Evolutionary conservation across 1,139 yeast species (phyloP).

Genomic region (Kodamaea alishanica): DNA sequence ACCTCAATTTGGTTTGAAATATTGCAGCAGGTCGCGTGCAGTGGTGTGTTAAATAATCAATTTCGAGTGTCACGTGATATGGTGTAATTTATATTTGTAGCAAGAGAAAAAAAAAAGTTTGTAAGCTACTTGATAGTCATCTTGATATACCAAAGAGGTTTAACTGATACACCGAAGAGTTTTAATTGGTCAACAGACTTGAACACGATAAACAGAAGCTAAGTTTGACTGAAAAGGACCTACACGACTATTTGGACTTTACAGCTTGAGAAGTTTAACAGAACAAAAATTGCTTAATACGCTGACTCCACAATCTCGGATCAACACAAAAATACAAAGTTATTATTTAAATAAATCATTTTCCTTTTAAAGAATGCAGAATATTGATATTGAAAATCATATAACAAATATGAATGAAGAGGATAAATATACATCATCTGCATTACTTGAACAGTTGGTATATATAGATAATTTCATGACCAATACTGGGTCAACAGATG

Average conservation of each 20-base stretch:
- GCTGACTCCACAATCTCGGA: neutral
- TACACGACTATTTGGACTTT: neutral
- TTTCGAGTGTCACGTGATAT: slow-evolving; percentile 1
- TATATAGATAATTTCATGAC: slow-evolving; percentile 72
- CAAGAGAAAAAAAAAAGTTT: neutral
- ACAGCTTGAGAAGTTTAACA: neutral
- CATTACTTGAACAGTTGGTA: slow-evolving; percentile 69
- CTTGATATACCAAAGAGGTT: neutral
- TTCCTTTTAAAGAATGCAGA: neutral
- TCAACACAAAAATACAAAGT: neutral
- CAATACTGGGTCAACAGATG: slow-evolving; percentile 29
- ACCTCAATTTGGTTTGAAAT: too few species aligned
- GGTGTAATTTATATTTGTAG: neutral
- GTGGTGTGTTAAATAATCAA: neutral
- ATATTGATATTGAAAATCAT: neutral
- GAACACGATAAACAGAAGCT: too few species aligned
- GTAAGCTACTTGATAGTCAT: neutral
- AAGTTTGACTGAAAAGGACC: neutral
- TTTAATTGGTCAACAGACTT: too few species aligned
- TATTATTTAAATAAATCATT: neutral
- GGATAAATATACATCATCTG: slow-evolving; percentile 42
- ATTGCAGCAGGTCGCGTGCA: too few species aligned
- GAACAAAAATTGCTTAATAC: neutral
- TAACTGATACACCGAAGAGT: too few species aligned
- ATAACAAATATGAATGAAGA: slow-evolving; percentile 7